Base-by-base conservation (phyloP, 805 yeast species). In the Candida peoriensis region DNA sequence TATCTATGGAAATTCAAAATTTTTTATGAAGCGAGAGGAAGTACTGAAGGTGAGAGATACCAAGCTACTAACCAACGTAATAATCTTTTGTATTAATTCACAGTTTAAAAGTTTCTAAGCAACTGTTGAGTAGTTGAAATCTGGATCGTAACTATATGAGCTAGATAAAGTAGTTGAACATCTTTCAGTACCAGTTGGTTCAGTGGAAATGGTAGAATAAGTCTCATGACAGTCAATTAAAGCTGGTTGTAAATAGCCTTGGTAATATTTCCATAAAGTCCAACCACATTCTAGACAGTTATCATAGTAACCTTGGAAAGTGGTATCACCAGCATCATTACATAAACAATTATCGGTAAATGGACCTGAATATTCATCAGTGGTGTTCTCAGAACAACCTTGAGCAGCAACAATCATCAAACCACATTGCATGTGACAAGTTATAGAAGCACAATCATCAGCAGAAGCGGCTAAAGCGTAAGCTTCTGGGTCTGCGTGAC, bases 241-340 rank as follows among this genome's bases (percentile, higher is more conserved):
- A 24, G 33, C 39, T n/a, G n/a, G 14, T 6, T n/a, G 22, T 14
- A 37, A 16, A 20, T 24, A 28, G 6, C 27, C 13, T 32, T 36
- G 30, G 24, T 37, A 37, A 13, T 22, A 26, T 4, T 26, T 30
- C 39, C 39, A 37, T 32, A 37, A 29, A 17, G 36, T 17, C 39
- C 39, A 37, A 29, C 36, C 39, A 37, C 39, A 37, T 23, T 32
- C 36, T 25, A 37, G 19, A 32, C 39, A 37, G 14, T 28, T 27
- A 24, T 17, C 36, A 8, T 16, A 24, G 10, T 20, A 20, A 19
- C 21, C 9, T 4, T 24, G 20, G 33, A 37, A 37, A 17, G 28
- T 36, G 17, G 39, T 20, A 23, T 11, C n/a, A 2, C 14, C 19
- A 24, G 14, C 32, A n/a, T n/a, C n/a, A n/a, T n/a, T n/a, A 37